Evolutionary conservation across 2,329 filamentous ascomycete genomes (phyloP).

Genomic region (Madurella mycetomatis): DNA sequence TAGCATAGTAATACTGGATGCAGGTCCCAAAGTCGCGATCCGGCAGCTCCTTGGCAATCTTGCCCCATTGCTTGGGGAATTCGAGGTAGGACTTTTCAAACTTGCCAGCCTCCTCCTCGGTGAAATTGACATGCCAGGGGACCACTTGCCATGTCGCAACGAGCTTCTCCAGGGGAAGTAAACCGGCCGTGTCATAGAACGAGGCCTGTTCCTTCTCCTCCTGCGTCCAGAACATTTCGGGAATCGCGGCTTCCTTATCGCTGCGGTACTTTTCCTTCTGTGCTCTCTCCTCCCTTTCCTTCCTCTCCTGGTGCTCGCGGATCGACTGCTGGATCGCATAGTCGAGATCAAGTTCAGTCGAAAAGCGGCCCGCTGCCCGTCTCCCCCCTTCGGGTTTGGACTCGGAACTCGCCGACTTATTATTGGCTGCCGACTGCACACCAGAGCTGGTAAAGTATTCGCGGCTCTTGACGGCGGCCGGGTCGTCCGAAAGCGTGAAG

Average conservation of each 20-base stretch:
- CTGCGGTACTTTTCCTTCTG: slow-evolving; percentile 67
- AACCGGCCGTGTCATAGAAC: slow-evolving; percentile 63
- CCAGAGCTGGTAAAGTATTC: slow-evolving; percentile 47
- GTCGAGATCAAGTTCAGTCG: slow-evolving; percentile 69
- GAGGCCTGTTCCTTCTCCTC: slow-evolving; percentile 55
- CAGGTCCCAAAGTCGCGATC: slow-evolving; percentile 71
- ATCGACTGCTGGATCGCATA: slow-evolving; percentile 68
- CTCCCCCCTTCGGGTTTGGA: slow-evolving; percentile 53
- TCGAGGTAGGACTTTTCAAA: slow-evolving; percentile 74
- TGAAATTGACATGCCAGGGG: slow-evolving; percentile 71
- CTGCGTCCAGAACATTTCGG: slow-evolving; percentile 61
- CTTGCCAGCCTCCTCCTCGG: slow-evolving; percentile 60
- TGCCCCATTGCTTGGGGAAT: slow-evolving; percentile 77
- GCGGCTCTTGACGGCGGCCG: slow-evolving; percentile 50
- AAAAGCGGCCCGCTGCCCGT: slow-evolving; percentile 51
- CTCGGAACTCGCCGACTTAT: slow-evolving; percentile 44
- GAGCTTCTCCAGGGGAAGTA: slow-evolving; percentile 60
- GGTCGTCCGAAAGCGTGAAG: slow-evolving; percentile 54
- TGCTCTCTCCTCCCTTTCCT: slow-evolving; percentile 60
- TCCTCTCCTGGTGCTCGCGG: slow-evolving; percentile 64
- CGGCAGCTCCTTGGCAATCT: slow-evolving; percentile 63
- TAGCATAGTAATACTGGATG: slow-evolving; percentile 83
- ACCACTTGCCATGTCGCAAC: slow-evolving; percentile 68
- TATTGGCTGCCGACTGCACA: slow-evolving; percentile 33
- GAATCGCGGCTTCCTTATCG: slow-evolving; percentile 72